Evolutionary conservation across 768 basidiomycete species (phyloP), one percentile per base, ranked within the genome.

Genomic region (Russula olivacea): DNA sequence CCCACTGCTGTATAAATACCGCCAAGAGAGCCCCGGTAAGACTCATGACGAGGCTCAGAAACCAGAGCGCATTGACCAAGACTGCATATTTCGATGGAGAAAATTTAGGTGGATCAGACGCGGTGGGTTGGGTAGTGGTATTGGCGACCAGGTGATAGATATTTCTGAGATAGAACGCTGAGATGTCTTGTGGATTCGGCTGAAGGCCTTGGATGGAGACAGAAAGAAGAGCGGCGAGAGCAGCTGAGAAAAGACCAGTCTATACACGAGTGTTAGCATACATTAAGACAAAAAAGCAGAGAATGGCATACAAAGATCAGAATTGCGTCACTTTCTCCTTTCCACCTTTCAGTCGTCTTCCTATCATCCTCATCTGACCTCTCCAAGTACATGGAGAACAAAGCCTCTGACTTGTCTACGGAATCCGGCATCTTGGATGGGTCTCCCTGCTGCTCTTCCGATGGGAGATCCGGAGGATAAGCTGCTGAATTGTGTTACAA

Each of bases 1-100:
- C 71, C 82, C 82, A 83, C 55, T 80, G 79, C 64, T 83, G 77
- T 25, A 80, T 75, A 7, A 83, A 68, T 10, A 79, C 81, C 12
- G 79, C 79, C 5, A 71, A 63, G 21, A 82, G 71, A 58, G 77
- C 79, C 48, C 77, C 75, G 2, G 72, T 73, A 17, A 83, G 71
- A 61, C 78, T 80, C 48, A 79, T 69, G 0, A 66, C 49, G 2
- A 74, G 61, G 56, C 71, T 71, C 32, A 68, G 49, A 65, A 82
- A 79, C 78, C 78, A 82, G 4, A 80, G 69, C 0, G 66, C 66
- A 60, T 82, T 81, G 32, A 73, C 65, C 66, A 75, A 75, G 34
- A 78, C 64, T 0, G 76, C 66, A 11, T 74, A 73, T 7, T 58
- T 58, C 15, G 72, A 72, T 0, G 71, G 61, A 9, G 45, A 36